phyloP scores from a whole-genome alignment of 441 rosid species.

The Hypseocharis bilobata region DNA sequence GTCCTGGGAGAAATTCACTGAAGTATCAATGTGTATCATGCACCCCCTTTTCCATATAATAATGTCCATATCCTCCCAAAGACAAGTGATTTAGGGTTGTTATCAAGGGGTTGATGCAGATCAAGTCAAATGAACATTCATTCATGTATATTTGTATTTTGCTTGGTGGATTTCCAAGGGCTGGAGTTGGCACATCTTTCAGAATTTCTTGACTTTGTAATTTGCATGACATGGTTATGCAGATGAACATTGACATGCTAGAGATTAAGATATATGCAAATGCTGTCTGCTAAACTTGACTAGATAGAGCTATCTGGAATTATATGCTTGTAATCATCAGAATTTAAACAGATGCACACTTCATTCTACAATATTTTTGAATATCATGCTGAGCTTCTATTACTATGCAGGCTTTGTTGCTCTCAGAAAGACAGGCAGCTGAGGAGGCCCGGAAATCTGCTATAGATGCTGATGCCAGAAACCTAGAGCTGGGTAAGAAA shows the following conservation, averaged over 20 bases:
- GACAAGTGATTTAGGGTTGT: no score
- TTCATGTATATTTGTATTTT: no score
- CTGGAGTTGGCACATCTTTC: neutral
- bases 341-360: neutral
- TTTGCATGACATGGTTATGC: neutral
- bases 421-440: slow-evolving; percentile 54
- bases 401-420: slow-evolving; percentile 50
- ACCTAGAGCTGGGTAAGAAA: slow-evolving; percentile 60
- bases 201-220: neutral
- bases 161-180: neutral
- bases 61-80: no score
- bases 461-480: slow-evolving; percentile 55
- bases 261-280: neutral
- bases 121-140: no score
- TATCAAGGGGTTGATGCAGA: no score
- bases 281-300: neutral
- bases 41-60: no score
- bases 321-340: neutral
- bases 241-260: neutral
- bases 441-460: slow-evolving; percentile 59
- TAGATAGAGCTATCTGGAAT: neutral
- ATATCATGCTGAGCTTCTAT: slow-evolving; percentile 21
- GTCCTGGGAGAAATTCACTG: no score
- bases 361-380: neutral
- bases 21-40: no score